Conservation (phyloP, 139 green algal genomes). For the Tetradesmus obliquus region DNA sequence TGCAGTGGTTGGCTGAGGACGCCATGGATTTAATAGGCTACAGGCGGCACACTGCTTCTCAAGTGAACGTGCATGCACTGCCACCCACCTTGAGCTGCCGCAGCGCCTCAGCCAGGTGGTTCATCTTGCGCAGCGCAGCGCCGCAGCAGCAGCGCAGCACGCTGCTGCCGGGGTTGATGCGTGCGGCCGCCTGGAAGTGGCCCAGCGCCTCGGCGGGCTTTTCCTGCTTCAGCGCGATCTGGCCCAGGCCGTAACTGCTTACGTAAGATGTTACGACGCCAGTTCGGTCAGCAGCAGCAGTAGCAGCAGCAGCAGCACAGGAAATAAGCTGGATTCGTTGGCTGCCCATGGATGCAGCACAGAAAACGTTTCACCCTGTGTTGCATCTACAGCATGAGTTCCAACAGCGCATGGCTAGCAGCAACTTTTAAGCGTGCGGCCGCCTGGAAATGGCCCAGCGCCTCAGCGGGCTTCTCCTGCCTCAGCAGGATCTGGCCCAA, state of each 20-base stretch:
- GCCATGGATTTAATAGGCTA: too few relatives aligned
- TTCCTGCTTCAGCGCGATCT: conserved; percentile 94
- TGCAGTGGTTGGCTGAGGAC: too few relatives aligned
- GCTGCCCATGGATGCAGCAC: too few relatives aligned
- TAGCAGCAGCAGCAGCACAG: background rate
- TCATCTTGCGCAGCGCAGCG: conserved; percentile 85
- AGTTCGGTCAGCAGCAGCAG: too few relatives aligned
- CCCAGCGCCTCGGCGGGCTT: conserved; percentile 91
- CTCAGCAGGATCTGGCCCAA: too few relatives aligned
- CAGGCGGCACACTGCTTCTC: too few relatives aligned
- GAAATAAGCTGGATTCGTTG: background rate
- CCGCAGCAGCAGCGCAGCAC: conserved; percentile 95
- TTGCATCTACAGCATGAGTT: too few relatives aligned
- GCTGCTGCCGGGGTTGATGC: conserved; percentile 84
- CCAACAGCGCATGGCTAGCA: too few relatives aligned
- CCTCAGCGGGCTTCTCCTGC: too few relatives aligned
- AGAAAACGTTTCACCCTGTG: too few relatives aligned
- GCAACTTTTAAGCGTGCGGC: too few relatives aligned
- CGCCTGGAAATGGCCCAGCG: too few relatives aligned
- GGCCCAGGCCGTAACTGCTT: conserved; percentile 92
- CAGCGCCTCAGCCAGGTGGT: conserved; percentile 77
- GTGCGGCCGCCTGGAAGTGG: conserved; percentile 83
- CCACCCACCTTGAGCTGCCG: conserved; percentile 66
- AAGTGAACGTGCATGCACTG: background rate
- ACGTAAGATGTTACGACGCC: background rate